Percentiles rank a stretch among this genome's conserved stretches.
Evolutionary conservation across 306 rosid species (phyloP).

Genomic region (Pterocarpus macrocarpus): DNA sequence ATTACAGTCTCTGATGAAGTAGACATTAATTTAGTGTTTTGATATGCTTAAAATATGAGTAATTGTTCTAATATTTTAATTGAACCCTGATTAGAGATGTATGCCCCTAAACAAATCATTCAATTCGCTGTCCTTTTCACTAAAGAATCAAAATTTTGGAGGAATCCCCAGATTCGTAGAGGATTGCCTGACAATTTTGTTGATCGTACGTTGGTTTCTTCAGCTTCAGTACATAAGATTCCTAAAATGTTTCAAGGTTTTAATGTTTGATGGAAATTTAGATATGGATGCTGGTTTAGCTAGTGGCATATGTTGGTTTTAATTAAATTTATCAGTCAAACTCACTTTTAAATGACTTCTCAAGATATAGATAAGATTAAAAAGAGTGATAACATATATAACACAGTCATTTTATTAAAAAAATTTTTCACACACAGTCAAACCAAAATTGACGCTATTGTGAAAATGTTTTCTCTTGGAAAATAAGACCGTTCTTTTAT

Average conservation of each 20-base stretch:
- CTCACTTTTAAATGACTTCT: not conserved
- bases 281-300: not conserved
- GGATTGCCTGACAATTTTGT: constrained; percentile 47
- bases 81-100: constrained; percentile 13
- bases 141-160: constrained; percentile 37
- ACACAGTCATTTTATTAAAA: too few species aligned
- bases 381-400: too few species aligned
- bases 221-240: constrained; percentile 41
- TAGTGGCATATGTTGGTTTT: not conserved
- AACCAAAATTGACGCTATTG: not conserved
- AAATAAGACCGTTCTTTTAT: not conserved
- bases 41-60: constrained; percentile 3
- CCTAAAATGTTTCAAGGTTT: constrained; percentile 38
- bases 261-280: not conserved
- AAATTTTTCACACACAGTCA: not conserved
- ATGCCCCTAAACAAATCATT: constrained; percentile 52
- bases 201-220: constrained; percentile 51
- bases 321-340: too few species aligned
- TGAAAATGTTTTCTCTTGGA: not conserved
- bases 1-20: constrained; percentile 27
- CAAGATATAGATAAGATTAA: too few species aligned
- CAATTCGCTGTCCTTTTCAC: constrained; percentile 60
- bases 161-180: constrained; percentile 52
- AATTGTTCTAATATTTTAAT: constrained; percentile 11
- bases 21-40: constrained; percentile 29